Evolutionary conservation across 1,284 basidiomycete genomes (phyloP).

Genomic region (Lentinus polychrous): DNA sequence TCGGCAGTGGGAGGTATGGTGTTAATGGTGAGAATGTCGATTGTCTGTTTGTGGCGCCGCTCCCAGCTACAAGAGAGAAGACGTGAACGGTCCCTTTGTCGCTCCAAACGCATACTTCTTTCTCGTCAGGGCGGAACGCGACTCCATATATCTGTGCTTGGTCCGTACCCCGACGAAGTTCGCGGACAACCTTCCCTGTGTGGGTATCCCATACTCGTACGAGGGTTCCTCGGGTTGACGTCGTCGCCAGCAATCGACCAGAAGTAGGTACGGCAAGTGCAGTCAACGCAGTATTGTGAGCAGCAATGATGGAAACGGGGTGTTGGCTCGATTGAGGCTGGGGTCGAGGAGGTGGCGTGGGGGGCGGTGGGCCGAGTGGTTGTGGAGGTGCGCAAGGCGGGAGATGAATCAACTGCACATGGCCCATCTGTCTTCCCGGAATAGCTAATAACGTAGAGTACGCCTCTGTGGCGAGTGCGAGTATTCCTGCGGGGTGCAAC

Average conservation of each 20-base stretch:
- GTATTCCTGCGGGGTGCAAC: constrained; percentile 53
- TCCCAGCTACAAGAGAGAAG: constrained; percentile 64
- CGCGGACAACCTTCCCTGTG: constrained; percentile 71
- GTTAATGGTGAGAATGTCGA: constrained; percentile 72
- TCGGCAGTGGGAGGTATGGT: constrained; percentile 78
- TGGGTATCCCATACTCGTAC: constrained; percentile 84
- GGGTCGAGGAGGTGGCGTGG: constrained; percentile 39
- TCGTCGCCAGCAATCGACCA: constrained; percentile 79
- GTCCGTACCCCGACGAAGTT: constrained; percentile 85
- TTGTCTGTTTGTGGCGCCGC: constrained; percentile 67
- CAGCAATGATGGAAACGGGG: constrained; percentile 77
- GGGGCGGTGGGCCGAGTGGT: constrained; percentile 39
- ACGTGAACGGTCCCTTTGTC: constrained; percentile 96
- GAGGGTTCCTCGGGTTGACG: constrained; percentile 81
- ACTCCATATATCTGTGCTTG: constrained; percentile 90
- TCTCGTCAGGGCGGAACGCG: constrained; percentile 71
- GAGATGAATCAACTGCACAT: constrained; percentile 86
- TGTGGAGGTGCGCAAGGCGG: constrained; percentile 66
- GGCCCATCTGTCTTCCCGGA: constrained; percentile 84
- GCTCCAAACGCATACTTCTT: constrained; percentile 84
- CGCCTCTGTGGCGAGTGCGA: constrained; percentile 74
- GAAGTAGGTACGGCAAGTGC: constrained; percentile 74
- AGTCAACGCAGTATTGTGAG: constrained; percentile 77
- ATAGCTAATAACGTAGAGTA: constrained; percentile 80
- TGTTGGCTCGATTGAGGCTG: constrained; percentile 52